A percentile compares a stretch with the other conserved stretches of the same genome.
phyloP scores from a whole-genome alignment of 345 rosid genomes.

The Eucalyptus paniculata region DNA sequence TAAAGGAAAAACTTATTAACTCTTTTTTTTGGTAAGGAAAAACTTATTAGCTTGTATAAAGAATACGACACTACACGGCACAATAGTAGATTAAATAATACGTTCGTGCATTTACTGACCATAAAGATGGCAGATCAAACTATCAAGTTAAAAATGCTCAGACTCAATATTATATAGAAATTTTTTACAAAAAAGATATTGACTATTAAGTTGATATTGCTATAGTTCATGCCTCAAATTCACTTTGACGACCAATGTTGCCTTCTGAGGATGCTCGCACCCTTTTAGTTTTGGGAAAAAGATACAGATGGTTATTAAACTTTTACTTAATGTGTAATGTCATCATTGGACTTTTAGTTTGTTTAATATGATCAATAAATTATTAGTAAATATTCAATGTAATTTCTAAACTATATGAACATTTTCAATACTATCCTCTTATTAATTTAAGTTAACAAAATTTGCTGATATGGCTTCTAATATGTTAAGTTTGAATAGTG shows the following conservation, averaged over 20 bases:
- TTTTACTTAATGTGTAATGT: not conserved
- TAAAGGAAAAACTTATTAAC: not conserved
- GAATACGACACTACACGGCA: not conserved
- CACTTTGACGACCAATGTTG: not conserved
- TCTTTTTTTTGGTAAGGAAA: not conserved
- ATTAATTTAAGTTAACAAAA: not conserved
- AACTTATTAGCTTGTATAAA: not conserved
- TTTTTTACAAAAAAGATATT: not conserved
- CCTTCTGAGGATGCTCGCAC: not conserved
- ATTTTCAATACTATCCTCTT: not conserved
- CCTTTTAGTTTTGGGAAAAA: not conserved
- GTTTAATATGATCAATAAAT: rapidly evolving
- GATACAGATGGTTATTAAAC: not conserved
- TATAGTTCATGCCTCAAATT: not conserved
- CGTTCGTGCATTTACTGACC: not conserved
- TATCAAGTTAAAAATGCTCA: not conserved
- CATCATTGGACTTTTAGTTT: rapidly evolving
- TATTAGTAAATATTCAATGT: not conserved
- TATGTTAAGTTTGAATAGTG: not conserved
- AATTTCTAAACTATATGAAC: not conserved
- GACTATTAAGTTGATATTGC: not conserved
- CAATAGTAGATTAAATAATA: not conserved
- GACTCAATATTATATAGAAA: not conserved
- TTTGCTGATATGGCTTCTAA: not conserved
- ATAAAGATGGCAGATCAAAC: not conserved